phyloP scores from a whole-genome alignment of 495 filamentous ascomycete genomes.

The Letharia lupina region DNA sequence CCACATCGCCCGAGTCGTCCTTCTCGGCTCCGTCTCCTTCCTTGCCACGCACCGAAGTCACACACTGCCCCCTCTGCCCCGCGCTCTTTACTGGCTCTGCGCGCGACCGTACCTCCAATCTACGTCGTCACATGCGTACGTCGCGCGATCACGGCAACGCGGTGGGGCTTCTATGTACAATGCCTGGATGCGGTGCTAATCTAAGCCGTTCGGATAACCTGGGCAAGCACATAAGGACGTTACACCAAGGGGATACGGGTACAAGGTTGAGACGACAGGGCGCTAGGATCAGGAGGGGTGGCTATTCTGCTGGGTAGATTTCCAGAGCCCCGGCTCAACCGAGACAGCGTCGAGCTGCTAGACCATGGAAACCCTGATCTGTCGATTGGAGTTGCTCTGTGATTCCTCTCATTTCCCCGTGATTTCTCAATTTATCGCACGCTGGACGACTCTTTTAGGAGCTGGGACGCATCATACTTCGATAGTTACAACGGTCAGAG shows the following conservation, averaged over 20 bases:
- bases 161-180: not conserved
- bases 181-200: not conserved
- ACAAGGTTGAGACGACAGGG: not conserved
- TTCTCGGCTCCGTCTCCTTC: conserved; percentile 2
- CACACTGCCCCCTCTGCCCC: conserved; percentile 4
- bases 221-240: conserved; percentile 7
- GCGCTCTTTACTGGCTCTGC: conserved; percentile 6
- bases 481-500: not conserved
- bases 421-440: not conserved
- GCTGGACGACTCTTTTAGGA: not conserved
- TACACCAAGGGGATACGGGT: not conserved
- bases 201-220: conserved; percentile 16
- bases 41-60: not conserved
- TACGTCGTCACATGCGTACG: conserved; percentile 9
- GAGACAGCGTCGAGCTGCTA: not conserved
- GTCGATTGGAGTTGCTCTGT: not conserved
- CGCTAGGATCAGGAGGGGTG: not conserved
- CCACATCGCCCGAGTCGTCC: conserved; percentile 1
- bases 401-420: not conserved
- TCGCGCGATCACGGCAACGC: not conserved
- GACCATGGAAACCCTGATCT: too few relatives aligned
- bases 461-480: not conserved
- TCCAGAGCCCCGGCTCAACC: not conserved
- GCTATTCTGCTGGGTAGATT: not conserved
- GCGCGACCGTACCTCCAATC: conserved; percentile 7